These are phyloP conservation scores for Blastobotrys parvus DNA, from an alignment of 805 yeast genomes.

Conservation along the genomic window DNA sequence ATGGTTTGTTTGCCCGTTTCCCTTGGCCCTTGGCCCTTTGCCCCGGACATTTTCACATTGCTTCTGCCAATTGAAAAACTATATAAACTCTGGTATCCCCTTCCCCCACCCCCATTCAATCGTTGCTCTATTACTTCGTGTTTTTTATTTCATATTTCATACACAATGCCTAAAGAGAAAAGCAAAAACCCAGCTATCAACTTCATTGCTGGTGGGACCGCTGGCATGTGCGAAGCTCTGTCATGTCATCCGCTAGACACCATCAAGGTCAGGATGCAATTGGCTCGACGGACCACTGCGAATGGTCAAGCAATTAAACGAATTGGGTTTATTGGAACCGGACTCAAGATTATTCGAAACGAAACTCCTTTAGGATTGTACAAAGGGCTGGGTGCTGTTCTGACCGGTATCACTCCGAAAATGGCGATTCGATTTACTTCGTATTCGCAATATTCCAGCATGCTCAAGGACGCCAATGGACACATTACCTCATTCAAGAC, in stretches of 20 bases:
- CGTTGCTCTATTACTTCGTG: not conserved
- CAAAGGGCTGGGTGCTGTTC: conserved; percentile 95
- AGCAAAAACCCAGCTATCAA: conserved; percentile 24
- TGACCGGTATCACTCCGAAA: conserved; percentile 94
- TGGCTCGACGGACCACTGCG: conserved; percentile 39
- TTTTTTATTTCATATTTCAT: not conserved
- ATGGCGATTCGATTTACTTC: conserved; percentile 97
- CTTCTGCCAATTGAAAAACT: too few species aligned
- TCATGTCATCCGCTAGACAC: conserved; percentile 98
- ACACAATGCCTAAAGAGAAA: conserved; percentile 14
- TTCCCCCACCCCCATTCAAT: not conserved
- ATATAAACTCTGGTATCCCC: not conserved
- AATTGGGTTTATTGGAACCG: conserved; percentile 81
- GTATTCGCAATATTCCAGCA: conserved; percentile 76
- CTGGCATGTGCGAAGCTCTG: conserved; percentile 95
- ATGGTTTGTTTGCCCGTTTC: too few species aligned
- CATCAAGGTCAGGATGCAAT: conserved; percentile 94
- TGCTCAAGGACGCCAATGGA: conserved; percentile 44
- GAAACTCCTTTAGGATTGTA: conserved; percentile 83
- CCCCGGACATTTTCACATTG: too few species aligned
- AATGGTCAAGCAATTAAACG: conserved; percentile 43
- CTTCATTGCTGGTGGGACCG: conserved; percentile 85
- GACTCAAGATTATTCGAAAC: conserved; percentile 61
- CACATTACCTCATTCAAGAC: conserved; percentile 55
- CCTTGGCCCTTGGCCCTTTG: too few species aligned